A percentile compares a stretch with the other conserved stretches of the same genome.
These are phyloP conservation scores for Thalia dealbata DNA, from an alignment of 176 grass and related monocot genomes.

Conservation along the genomic window DNA sequence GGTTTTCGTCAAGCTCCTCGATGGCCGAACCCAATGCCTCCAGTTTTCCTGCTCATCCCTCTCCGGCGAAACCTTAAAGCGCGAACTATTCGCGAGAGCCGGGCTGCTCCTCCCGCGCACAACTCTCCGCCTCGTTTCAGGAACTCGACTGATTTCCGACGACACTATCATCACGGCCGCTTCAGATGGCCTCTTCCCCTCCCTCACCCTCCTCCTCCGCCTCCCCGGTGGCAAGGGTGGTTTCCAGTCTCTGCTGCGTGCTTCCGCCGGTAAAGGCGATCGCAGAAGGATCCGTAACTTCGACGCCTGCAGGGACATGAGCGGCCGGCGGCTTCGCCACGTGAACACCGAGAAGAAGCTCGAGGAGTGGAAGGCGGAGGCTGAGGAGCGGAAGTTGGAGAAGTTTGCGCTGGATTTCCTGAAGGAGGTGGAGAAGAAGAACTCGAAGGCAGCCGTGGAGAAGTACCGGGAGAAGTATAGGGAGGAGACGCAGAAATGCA, in stretches of 20 bases:
- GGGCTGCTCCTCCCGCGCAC: conserved; percentile 27
- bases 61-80: conserved; percentile 37
- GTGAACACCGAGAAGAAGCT: conserved; percentile 86
- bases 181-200: conserved; percentile 36
- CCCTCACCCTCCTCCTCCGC: conserved; percentile 42
- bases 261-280: conserved; percentile 74
- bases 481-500: conserved; percentile 60
- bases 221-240: conserved; percentile 88
- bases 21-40: conserved; percentile 60
- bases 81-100: conserved; percentile 24
- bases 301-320: conserved; percentile 90
- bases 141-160: conserved; percentile 25
- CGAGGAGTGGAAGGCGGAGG: conserved; percentile 84
- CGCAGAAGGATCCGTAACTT: conserved; percentile 96
- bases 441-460: conserved; percentile 38
- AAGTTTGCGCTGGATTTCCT: conserved; percentile 72
- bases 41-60: conserved; percentile 45
- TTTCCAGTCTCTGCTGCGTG: conserved; percentile 73
- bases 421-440: conserved; percentile 40
- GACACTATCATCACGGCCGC: conserved; percentile 31
- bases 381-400: conserved; percentile 53
- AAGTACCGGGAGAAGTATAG: conserved; percentile 81
- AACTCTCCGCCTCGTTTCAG: conserved; percentile 38
- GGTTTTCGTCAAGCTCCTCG: conserved; percentile 61
- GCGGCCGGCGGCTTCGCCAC: conserved; percentile 70